A percentile compares a stretch with the other conserved stretches of the same genome.
phyloP scores from a whole-genome alignment of 129 eudicot species.

The Flaveria robusta region DNA sequence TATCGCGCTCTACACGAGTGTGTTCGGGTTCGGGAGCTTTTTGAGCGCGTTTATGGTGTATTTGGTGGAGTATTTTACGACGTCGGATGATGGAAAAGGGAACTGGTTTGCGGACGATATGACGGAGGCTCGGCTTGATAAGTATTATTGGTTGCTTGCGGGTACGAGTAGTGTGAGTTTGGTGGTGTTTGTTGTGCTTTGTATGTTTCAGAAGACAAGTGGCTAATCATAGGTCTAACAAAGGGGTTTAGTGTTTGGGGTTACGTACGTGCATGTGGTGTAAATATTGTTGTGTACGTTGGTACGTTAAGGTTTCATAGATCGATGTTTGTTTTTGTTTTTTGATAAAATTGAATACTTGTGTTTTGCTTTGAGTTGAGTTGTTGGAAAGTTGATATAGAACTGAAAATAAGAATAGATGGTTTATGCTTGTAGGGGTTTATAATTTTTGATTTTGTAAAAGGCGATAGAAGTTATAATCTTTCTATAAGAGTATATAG shows the following conservation, averaged over 20 bases:
- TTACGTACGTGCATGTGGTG: background rate
- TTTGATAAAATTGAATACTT: background rate
- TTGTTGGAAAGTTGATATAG: background rate
- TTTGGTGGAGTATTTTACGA: slow-evolving; percentile 61
- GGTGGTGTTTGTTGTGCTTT: slow-evolving; percentile 50
- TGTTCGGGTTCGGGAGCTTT: slow-evolving; percentile 91
- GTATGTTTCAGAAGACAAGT: slow-evolving; percentile 52
- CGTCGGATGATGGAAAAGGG: slow-evolving; percentile 35
- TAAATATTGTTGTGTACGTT: background rate
- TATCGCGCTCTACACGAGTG: slow-evolving; percentile 87
- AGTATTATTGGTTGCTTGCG: slow-evolving; percentile 88
- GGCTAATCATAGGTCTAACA: background rate
- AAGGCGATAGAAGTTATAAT: background rate
- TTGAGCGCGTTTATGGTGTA: slow-evolving; percentile 71
- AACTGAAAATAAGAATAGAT: no score
- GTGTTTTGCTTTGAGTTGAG: background rate
- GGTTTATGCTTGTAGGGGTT: background rate
- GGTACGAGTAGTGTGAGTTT: slow-evolving; percentile 67
- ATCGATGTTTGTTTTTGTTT: background rate
- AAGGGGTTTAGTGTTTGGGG: background rate
- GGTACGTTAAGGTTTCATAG: background rate
- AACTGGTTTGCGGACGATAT: slow-evolving; percentile 92
- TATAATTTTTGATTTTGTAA: no score
- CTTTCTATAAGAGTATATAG: background rate
- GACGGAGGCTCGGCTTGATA: slow-evolving; percentile 80